Evolutionary conservation across 192 early-diverging fungal genomes (phyloP).

Genomic region (Coemansia umbellata): DNA sequence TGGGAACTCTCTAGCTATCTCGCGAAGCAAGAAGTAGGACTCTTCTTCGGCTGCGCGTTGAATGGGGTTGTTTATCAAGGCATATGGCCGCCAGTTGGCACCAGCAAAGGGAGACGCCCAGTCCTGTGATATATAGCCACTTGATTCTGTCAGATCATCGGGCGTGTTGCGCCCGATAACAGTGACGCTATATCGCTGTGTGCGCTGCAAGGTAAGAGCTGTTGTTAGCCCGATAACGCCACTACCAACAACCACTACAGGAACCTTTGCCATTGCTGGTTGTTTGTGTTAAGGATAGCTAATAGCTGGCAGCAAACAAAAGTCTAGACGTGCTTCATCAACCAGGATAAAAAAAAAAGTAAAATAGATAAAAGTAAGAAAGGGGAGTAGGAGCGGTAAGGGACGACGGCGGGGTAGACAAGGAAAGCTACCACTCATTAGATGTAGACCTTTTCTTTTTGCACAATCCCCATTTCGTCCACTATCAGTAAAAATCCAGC

Average conservation of each 20-base stretch:
- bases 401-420: too few relatives aligned
- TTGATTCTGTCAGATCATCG: not conserved
- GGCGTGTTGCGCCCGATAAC: constrained; percentile 45
- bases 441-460: too few relatives aligned
- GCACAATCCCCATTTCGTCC: too few relatives aligned
- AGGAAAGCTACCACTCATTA: too few relatives aligned
- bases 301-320: too few relatives aligned
- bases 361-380: not conserved
- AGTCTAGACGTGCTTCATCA: too few relatives aligned
- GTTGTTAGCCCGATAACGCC: constrained; percentile 75
- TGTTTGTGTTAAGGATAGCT: too few relatives aligned
- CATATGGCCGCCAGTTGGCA: constrained; percentile 22
- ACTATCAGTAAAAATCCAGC: too few relatives aligned
- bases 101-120: constrained; percentile 57
- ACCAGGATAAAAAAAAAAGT: too few relatives aligned
- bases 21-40: constrained; percentile 6
- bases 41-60: constrained; percentile 6
- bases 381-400: too few relatives aligned
- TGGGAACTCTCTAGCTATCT: constrained; percentile 1
- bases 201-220: constrained; percentile 58
- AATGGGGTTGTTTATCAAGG: not conserved
- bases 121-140: too few relatives aligned
- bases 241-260: constrained; percentile 62
- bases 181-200: constrained; percentile 57
- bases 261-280: too few relatives aligned